Evolutionary conservation across 805 yeast species (phyloP).

Genomic region (Kuraishia molischiana): DNA sequence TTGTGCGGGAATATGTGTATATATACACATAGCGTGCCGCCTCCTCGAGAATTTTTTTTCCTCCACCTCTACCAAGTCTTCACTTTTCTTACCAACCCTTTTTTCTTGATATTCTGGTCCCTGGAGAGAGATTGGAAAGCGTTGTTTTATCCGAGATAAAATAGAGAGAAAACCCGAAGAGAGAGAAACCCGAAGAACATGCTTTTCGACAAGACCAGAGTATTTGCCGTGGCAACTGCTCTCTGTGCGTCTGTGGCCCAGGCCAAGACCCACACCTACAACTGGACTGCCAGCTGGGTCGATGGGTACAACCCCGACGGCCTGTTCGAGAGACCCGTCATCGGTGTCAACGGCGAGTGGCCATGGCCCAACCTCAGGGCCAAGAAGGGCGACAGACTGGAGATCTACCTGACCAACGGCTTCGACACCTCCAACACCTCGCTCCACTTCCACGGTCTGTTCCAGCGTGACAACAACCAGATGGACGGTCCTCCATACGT

Average conservation of each 20-base stretch:
- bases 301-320: constrained; percentile 48
- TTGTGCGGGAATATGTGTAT: too few relatives aligned
- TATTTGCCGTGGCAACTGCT: neutral
- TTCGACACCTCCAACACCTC: constrained; percentile 44
- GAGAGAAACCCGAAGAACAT: too few relatives aligned
- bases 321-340: constrained; percentile 27
- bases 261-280: constrained; percentile 49
- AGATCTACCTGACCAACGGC: constrained; percentile 53
- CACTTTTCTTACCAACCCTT: neutral
- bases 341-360: constrained; percentile 45
- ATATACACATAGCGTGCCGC: too few relatives aligned
- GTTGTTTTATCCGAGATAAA: too few relatives aligned
- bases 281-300: constrained; percentile 60
- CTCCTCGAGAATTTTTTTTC: too few relatives aligned
- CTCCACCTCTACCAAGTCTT: too few relatives aligned
- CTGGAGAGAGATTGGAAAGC: neutral
- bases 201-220: neutral
- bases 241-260: constrained; percentile 4
- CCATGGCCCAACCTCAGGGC: constrained; percentile 86
- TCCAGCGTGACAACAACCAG: constrained; percentile 46
- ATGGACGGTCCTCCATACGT: constrained; percentile 81
- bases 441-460: constrained; percentile 73
- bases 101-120: neutral
- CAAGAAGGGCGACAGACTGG: constrained; percentile 67
- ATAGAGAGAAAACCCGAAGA: too few relatives aligned